phyloP scores from a whole-genome alignment of 805 yeast genomes.

The Hanseniaspora occidentalis region DNA sequence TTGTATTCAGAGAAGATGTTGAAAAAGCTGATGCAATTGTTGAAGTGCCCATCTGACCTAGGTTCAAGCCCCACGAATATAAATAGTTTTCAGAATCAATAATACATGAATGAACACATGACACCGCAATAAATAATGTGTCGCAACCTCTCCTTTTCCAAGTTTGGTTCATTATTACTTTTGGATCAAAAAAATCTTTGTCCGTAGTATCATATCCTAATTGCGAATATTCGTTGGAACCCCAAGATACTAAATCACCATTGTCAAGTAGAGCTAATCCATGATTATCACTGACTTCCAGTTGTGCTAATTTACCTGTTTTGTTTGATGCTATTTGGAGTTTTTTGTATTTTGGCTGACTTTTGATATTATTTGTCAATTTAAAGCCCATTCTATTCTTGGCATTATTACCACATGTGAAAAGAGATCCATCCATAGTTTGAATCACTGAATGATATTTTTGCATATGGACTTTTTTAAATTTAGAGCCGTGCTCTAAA shows the following conservation, averaged over 20 bases:
- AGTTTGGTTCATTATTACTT: constrained; percentile 9
- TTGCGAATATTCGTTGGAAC: constrained; percentile 56
- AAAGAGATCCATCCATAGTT: constrained; percentile 41
- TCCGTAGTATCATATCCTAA: constrained; percentile 38
- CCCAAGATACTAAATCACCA: constrained; percentile 67
- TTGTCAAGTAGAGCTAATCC: constrained; percentile 40
- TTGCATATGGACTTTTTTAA: constrained; percentile 39
- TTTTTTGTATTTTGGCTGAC: constrained; percentile 27
- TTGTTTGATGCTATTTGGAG: constrained; percentile 8
- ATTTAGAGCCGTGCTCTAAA: constrained; percentile 19
- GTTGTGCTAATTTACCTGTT: constrained; percentile 21
- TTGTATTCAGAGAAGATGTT: constrained; percentile 20
- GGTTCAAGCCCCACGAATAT: constrained; percentile 65
- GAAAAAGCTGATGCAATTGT: constrained; percentile 29
- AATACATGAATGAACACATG: constrained; percentile 53
- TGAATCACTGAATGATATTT: constrained; percentile 53
- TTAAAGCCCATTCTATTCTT: constrained; percentile 64
- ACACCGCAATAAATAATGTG: constrained; percentile 40
- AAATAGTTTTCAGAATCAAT: constrained; percentile 39
- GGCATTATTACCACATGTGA: constrained; percentile 53
- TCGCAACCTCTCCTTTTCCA: constrained; percentile 9
- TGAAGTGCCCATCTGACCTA: constrained; percentile 63
- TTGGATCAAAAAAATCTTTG: constrained; percentile 16
- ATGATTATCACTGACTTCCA: constrained; percentile 56
- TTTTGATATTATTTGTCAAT: constrained; percentile 24